Conservation (phyloP, 345 rosid genomes). For the Populus davidiana region DNA sequence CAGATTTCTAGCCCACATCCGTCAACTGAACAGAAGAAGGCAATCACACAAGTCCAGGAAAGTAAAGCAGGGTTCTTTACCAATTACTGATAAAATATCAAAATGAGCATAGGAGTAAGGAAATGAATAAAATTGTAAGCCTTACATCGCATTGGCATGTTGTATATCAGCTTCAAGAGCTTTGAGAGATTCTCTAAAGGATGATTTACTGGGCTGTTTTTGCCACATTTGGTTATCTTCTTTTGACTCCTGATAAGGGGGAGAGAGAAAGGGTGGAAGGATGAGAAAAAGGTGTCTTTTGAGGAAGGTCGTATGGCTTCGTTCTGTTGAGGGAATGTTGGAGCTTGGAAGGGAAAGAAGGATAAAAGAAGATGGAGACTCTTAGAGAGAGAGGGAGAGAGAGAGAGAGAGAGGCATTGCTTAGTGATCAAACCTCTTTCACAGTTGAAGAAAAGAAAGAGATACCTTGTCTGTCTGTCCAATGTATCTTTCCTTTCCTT, state of each 20-base stretch:
- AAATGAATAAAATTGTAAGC: background rate
- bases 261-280: constrained; percentile 23
- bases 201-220: constrained; percentile 39
- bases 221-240: constrained; percentile 43
- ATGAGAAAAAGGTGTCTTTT: constrained; percentile 13
- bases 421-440: constrained; percentile 41
- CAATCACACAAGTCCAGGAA: background rate
- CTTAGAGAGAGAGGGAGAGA: constrained; percentile 12
- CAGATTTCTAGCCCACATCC: constrained; percentile 5
- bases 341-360: background rate
- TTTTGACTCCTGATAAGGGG: background rate
- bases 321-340: constrained; percentile 12
- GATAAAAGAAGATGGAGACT: constrained; percentile 11
- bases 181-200: constrained; percentile 53
- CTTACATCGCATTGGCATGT: constrained; percentile 63
- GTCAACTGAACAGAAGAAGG: background rate
- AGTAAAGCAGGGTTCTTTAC: background rate
- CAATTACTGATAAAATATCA: background rate
- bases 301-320: constrained; percentile 6
- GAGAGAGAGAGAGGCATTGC: constrained; percentile 27
- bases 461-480: constrained; percentile 33
- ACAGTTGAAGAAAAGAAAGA: constrained; percentile 47
- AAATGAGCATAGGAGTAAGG: background rate
- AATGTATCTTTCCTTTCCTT: constrained; percentile 19
- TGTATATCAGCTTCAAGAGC: constrained; percentile 63